phyloP scores from a whole-genome alignment of 345 rosid species.

The Viola odorata region DNA sequence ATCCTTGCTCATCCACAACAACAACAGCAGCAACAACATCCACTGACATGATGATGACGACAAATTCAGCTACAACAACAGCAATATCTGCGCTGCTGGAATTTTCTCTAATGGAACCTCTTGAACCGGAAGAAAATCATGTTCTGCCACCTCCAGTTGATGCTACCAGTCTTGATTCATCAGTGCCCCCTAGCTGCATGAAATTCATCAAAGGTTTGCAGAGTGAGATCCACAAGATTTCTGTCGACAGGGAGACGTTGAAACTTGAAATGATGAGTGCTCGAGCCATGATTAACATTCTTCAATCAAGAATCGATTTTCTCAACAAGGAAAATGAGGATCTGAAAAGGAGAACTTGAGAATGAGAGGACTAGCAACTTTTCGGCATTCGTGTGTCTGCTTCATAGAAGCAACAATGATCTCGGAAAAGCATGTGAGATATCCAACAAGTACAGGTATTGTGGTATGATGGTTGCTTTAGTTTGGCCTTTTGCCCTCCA shows the following conservation, averaged over 20 bases:
- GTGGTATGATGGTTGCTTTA: neutral
- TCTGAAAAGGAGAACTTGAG: constrained; percentile 37
- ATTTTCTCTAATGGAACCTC: constrained; percentile 64
- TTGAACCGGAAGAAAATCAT: constrained; percentile 33
- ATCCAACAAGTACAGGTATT: neutral
- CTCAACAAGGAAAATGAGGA: constrained; percentile 69
- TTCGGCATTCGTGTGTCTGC: neutral
- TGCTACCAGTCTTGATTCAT: constrained; percentile 28
- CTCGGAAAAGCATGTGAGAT: neutral
- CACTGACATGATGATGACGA: constrained; percentile 22
- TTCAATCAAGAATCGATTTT: constrained; percentile 54
- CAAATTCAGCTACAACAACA: constrained; percentile 47
- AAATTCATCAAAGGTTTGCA: constrained; percentile 49
- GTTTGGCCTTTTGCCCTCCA: neutral
- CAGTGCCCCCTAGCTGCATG: constrained; percentile 43
- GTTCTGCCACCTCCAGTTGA: constrained; percentile 21
- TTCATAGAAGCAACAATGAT: neutral
- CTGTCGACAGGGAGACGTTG: constrained; percentile 64
- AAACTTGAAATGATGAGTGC: constrained; percentile 81
- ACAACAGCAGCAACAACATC: constrained; percentile 47
- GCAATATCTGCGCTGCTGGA: constrained; percentile 77
- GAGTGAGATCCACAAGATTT: constrained; percentile 57
- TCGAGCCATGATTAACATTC: constrained; percentile 71
- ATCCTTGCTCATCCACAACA: constrained; percentile 60
- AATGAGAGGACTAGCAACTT: too few species aligned